Conservation (phyloP, 495 filamentous ascomycete species). For the Saxophila tyrrhenica region DNA sequence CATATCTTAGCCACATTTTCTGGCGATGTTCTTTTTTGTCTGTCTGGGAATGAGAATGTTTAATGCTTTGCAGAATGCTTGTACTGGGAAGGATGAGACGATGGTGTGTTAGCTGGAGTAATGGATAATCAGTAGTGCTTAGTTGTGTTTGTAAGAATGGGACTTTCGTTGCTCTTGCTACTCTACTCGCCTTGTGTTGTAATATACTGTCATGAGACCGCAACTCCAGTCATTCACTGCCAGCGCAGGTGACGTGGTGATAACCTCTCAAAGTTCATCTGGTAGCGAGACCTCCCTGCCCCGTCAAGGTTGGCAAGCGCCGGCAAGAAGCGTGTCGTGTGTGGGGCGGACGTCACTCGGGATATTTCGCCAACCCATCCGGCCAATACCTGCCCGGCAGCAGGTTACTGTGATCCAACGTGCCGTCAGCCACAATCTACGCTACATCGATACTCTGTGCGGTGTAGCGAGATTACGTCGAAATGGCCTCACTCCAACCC, state of each 20-base stretch:
- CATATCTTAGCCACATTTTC: constrained; percentile 1
- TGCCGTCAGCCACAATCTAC: not conserved
- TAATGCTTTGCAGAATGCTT: not conserved
- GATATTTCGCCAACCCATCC: not conserved
- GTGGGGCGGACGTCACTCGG: not conserved
- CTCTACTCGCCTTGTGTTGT: not conserved
- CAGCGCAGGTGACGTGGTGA: no score
- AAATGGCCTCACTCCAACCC: not conserved
- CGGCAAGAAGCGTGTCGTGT: no score
- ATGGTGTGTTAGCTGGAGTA: not conserved
- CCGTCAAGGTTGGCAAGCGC: no score
- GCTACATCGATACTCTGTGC: not conserved
- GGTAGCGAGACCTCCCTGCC: no score
- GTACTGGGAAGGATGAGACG: not conserved
- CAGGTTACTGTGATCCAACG: no score
- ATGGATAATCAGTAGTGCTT: not conserved
- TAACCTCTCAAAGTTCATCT: no score
- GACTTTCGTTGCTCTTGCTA: not conserved
- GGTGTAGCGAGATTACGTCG: not conserved
- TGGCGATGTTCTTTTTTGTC: not conserved
- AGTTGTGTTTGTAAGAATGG: not conserved
- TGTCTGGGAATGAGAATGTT: not conserved
- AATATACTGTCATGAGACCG: no score
- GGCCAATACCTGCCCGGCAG: not conserved
- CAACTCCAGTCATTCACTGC: no score